These are phyloP conservation scores for Pichia sp. DNA, from an alignment of 1,139 yeast species.

Conservation along the genomic window DNA sequence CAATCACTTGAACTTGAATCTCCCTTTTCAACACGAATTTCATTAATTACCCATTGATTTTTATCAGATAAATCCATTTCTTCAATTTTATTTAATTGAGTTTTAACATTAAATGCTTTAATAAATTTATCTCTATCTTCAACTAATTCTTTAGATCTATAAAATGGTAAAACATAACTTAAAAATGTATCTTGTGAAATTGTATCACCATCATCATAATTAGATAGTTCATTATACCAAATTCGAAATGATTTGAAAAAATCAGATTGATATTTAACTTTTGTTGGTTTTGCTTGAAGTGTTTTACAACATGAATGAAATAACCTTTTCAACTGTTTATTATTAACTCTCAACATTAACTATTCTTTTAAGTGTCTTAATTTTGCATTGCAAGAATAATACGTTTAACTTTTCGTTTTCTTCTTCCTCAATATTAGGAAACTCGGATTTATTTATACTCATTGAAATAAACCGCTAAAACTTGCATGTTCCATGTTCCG, in stretches of 20 bases:
- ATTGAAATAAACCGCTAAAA: too few species aligned
- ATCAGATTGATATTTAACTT: background rate
- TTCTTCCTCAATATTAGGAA: too few species aligned
- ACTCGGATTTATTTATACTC: too few species aligned
- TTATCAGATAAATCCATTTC: slow-evolving; percentile 3
- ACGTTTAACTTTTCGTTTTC: too few species aligned
- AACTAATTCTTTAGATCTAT: slow-evolving; percentile 15
- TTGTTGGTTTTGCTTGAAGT: background rate
- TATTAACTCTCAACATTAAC: too few species aligned
- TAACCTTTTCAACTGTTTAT: too few species aligned
- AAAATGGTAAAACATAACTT: slow-evolving; percentile 25
- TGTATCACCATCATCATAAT: slow-evolving; percentile 20
- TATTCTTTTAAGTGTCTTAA: too few species aligned
- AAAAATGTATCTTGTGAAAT: slow-evolving; percentile 25
- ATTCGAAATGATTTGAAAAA: slow-evolving; percentile 15
- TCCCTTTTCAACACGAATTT: slow-evolving; percentile 20
- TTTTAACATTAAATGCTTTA: slow-evolving; percentile 16
- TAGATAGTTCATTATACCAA: slow-evolving; percentile 20
- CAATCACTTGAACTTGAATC: slow-evolving; percentile 15
- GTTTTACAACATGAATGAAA: too few species aligned
- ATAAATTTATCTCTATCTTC: slow-evolving; percentile 4
- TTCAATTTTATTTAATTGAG: slow-evolving; percentile 8
- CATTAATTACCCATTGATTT: slow-evolving; percentile 20
- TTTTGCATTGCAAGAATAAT: too few species aligned
- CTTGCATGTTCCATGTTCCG: too few species aligned